Evolutionary conservation across 345 rosid species (phyloP).

Genomic region (Anastatica hierochuntica): DNA sequence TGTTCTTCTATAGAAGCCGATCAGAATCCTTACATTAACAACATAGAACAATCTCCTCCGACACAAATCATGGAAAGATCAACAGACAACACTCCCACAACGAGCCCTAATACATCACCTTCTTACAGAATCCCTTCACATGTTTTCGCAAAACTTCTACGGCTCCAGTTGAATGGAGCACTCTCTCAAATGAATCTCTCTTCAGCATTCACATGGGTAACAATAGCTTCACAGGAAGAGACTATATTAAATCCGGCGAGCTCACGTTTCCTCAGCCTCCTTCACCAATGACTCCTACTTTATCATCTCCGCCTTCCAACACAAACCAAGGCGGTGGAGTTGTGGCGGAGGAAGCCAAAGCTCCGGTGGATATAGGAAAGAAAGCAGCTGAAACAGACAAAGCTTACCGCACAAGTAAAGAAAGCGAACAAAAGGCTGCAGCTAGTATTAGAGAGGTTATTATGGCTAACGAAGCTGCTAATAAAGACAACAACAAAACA

Average conservation of each 20-base stretch:
- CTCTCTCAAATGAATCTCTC: constrained; percentile 62
- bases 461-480: constrained; percentile 35
- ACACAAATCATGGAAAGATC: constrained; percentile 45
- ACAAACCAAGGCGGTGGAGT: neutral
- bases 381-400: constrained; percentile 29
- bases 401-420: constrained; percentile 25
- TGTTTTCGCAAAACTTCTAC: constrained; percentile 41
- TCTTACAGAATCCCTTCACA: constrained; percentile 52
- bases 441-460: constrained; percentile 47
- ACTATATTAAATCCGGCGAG: constrained; percentile 53
- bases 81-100: constrained; percentile 10
- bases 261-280: constrained; percentile 28
- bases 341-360: constrained; percentile 6
- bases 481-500: constrained; percentile 2
- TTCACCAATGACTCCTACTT: constrained; percentile 17
- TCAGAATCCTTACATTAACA: constrained; percentile 1
- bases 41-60: constrained; percentile 32
- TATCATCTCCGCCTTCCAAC: constrained; percentile 1
- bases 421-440: constrained; percentile 45
- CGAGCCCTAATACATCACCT: constrained; percentile 1
- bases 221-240: constrained; percentile 48
- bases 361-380: constrained; percentile 16
- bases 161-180: constrained; percentile 61
- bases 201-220: constrained; percentile 73
- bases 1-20: constrained; percentile 27